Percentiles rank a stretch among this genome's conserved stretches.
phyloP scores from a whole-genome alignment of 352 stramenopile species.

The Phytopythium delawarense region DNA sequence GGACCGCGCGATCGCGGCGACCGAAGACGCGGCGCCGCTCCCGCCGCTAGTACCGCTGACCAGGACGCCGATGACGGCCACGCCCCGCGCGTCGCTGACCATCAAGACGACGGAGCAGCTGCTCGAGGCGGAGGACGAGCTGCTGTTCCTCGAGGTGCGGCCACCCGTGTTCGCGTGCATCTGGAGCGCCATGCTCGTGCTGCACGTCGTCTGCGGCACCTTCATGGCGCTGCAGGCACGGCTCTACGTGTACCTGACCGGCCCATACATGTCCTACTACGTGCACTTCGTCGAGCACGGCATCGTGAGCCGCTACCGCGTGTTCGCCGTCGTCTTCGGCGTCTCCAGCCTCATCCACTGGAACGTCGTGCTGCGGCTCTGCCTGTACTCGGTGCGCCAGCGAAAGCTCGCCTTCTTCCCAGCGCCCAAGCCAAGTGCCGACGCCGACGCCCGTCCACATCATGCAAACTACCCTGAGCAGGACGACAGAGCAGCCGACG shows the following conservation, averaged over 20 bases:
- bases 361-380: constrained; percentile 15
- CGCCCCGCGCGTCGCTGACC: constrained; percentile 1
- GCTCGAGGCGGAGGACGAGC: constrained; percentile 22
- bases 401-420: constrained; percentile 18
- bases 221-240: constrained; percentile 18
- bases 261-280: constrained; percentile 19
- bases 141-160: constrained; percentile 30
- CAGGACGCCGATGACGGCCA: not conserved
- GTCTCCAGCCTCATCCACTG: constrained; percentile 20
- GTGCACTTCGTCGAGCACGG: constrained; percentile 16
- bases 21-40: not conserved
- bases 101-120: not conserved
- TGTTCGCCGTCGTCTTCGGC: constrained; percentile 21
- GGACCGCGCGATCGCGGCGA: not conserved
- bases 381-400: constrained; percentile 15
- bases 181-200: constrained; percentile 22
- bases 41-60: too few relatives aligned
- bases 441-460: too few relatives aligned
- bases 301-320: constrained; percentile 16
- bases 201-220: constrained; percentile 15
- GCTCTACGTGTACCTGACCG: constrained; percentile 23
- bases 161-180: constrained; percentile 10
- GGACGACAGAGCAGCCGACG: not conserved
- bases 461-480: too few relatives aligned
- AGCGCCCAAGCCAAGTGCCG: too few relatives aligned